Evolutionary conservation across 257 asterid species (phyloP).

Genomic region (Ehretia macrophylla): DNA sequence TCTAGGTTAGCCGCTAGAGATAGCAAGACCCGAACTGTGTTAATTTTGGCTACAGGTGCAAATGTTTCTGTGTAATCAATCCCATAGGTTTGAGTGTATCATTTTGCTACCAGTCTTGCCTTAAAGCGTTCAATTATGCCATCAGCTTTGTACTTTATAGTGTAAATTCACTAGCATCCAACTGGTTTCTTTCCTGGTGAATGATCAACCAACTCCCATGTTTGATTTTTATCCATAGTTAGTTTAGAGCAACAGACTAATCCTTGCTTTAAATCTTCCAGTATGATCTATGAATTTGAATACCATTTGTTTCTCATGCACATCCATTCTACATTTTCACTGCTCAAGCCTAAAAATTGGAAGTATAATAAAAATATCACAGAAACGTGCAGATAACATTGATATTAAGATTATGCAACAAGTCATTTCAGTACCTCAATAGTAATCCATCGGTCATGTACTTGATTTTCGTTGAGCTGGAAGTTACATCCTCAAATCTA

Average conservation of each 20-base stretch:
- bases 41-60: no score
- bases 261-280: background rate
- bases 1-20: no score
- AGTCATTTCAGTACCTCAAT: constrained; percentile 51
- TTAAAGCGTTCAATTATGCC: no score
- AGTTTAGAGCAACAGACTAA: background rate
- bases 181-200: no score
- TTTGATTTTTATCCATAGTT: constrained; percentile 8
- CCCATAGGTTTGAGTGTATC: no score
- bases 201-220: no score
- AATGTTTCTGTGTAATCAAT: no score
- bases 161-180: no score
- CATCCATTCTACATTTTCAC: background rate
- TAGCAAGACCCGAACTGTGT: no score
- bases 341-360: background rate
- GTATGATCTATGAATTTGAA: background rate
- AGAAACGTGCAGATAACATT: background rate
- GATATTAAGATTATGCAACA: constrained; percentile 9
- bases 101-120: no score
- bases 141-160: no score
- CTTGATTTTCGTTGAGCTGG: constrained; percentile 73
- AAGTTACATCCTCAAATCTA: constrained; percentile 87
- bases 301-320: background rate
- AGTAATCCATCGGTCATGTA: constrained; percentile 97
- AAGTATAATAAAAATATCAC: background rate